Evolutionary conservation across 371 early-diverging fungal genomes (phyloP).

Genomic region (Mucor velutinosus): DNA sequence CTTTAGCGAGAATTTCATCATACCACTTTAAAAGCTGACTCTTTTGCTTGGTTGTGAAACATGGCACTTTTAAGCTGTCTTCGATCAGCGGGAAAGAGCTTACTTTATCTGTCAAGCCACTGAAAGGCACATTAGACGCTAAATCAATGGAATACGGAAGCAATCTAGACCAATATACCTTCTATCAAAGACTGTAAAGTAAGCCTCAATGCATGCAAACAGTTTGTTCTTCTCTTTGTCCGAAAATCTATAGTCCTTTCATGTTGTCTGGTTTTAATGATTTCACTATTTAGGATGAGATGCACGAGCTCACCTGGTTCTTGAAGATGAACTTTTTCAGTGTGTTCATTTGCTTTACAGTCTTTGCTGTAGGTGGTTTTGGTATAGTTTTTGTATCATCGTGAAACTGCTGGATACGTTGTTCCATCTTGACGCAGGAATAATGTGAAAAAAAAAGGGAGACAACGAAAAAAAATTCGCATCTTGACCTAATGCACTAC

Average conservation of each 20-base stretch:
- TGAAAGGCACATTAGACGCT: not conserved
- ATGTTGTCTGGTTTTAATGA: not conserved
- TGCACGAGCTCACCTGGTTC: constrained; percentile 25
- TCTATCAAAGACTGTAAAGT: constrained; percentile 42
- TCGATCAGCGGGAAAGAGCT: constrained; percentile 38
- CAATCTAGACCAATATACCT: constrained; percentile 1
- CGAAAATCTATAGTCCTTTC: constrained; percentile 37
- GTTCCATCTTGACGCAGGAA: constrained; percentile 24
- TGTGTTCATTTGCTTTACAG: constrained; percentile 36
- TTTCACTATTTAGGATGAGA: not conserved
- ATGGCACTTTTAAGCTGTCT: constrained; percentile 46
- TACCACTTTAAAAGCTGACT: constrained; percentile 42
- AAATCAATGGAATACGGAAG: not conserved
- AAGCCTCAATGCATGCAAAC: constrained; percentile 46
- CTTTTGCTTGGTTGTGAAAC: constrained; percentile 45
- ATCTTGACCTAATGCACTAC: not conserved
- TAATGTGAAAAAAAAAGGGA: not conserved
- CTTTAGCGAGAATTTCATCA: constrained; percentile 39
- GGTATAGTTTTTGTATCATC: constrained; percentile 39
- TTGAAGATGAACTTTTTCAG: constrained; percentile 37
- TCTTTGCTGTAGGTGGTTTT: constrained; percentile 38
- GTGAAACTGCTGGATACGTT: constrained; percentile 41
- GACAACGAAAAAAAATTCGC: not conserved
- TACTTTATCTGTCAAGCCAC: constrained; percentile 14
- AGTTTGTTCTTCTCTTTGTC: constrained; percentile 45